These are phyloP conservation scores for Annona cherimola DNA, from an alignment of 164 flowering plant species.

Conservation along the genomic window DNA sequence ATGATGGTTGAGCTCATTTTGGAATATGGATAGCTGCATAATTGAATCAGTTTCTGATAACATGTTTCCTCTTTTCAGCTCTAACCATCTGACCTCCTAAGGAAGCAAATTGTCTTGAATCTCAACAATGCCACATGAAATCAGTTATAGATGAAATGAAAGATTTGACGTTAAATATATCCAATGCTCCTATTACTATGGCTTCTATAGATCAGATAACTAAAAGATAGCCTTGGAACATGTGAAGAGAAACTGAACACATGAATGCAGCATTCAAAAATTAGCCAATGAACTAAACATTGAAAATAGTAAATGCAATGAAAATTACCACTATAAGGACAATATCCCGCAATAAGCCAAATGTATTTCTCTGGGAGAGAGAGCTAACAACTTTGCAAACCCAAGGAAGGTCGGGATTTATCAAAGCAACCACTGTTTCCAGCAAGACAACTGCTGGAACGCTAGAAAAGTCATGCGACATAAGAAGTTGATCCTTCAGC, in stretches of 20 bases:
- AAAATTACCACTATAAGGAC: conserved; percentile 51
- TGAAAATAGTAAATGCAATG: not conserved
- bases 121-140: too few species aligned
- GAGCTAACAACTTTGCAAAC: conserved; percentile 52
- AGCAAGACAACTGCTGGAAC: conserved; percentile 42
- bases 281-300: not conserved
- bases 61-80: too few species aligned
- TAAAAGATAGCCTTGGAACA: too few species aligned
- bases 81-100: too few species aligned
- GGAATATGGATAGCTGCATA: too few species aligned
- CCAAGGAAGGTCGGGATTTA: conserved; percentile 78
- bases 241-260: not conserved
- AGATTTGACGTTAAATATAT: too few species aligned
- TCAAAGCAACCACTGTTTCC: conserved; percentile 49
- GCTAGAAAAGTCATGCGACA: conserved; percentile 32
- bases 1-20: too few species aligned
- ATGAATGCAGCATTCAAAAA: conserved; percentile 1
- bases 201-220: too few species aligned
- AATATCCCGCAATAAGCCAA: conserved; percentile 57
- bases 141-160: too few species aligned
- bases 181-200: too few species aligned
- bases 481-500: conserved; percentile 57
- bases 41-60: too few species aligned
- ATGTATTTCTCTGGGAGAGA: conserved; percentile 48
- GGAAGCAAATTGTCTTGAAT: too few species aligned